These are phyloP conservation scores for Metschnikowia vanudenii DNA, from an alignment of 805 yeast species.

Conservation along the genomic window DNA sequence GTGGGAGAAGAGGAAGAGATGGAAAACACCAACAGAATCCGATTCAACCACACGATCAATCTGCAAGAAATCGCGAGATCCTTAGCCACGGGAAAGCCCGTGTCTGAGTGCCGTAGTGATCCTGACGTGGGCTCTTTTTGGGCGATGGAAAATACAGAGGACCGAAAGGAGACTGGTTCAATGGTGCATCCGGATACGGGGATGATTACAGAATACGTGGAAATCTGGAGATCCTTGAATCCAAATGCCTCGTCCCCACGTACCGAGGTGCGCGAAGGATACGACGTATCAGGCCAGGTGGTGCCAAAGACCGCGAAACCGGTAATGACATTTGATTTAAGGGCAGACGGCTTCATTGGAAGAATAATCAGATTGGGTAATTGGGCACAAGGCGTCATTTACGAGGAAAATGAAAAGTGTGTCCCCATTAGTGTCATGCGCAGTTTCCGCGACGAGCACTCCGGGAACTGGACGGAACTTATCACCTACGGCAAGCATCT, in stretches of 20 bases:
- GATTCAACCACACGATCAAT: constrained; percentile 45
- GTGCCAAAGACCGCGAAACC: constrained; percentile 19
- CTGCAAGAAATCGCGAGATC: constrained; percentile 35
- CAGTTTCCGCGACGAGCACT: constrained; percentile 16
- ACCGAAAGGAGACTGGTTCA: constrained; percentile 48
- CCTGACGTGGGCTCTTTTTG: constrained; percentile 50
- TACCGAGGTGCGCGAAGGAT: constrained; percentile 26
- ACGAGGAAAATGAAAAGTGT: constrained; percentile 20
- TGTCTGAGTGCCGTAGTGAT: constrained; percentile 26
- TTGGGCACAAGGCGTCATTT: constrained; percentile 52
- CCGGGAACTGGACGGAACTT: constrained; percentile 23
- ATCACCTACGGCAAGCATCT: constrained; percentile 28
- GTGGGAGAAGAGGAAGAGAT: constrained; percentile 47
- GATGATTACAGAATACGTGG: constrained; percentile 44
- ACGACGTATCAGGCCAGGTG: constrained; percentile 1
- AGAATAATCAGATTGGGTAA: constrained; percentile 47
- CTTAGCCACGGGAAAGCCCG: constrained; percentile 29
- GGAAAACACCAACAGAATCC: constrained; percentile 33
- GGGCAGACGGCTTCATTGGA: constrained; percentile 35
- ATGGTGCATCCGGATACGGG: constrained; percentile 49
- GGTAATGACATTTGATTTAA: constrained; percentile 21
- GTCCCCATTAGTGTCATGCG: constrained; percentile 32
- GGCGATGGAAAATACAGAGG: constrained; percentile 33
- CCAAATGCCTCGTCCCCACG: constrained; percentile 32
- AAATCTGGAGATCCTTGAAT: constrained; percentile 54